Evolutionary conservation across 495 filamentous ascomycete species (phyloP).

Genomic region (Corynascus novoguineensis): DNA sequence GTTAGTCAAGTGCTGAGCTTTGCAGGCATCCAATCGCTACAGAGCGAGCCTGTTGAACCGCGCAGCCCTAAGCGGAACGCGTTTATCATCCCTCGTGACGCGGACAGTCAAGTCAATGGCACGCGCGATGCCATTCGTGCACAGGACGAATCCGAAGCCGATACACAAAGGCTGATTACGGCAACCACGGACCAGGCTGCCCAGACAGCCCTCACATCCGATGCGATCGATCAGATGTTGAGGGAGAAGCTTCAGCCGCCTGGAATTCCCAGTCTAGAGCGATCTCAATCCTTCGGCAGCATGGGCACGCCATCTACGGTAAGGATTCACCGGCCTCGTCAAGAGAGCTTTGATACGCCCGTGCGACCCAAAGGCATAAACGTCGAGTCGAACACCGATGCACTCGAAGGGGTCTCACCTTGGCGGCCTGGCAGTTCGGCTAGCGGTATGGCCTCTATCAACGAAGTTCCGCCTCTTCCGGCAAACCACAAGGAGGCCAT

Average conservation of each 20-base stretch:
- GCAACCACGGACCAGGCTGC: constrained; percentile 59
- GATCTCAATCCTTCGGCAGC: constrained; percentile 22
- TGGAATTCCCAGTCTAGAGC: constrained; percentile 24
- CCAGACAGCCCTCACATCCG: constrained; percentile 69
- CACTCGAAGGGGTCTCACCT: constrained; percentile 14
- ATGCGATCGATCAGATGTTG: constrained; percentile 64
- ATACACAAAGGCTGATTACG: constrained; percentile 30
- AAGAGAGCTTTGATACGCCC: constrained; percentile 37
- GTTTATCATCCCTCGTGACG: constrained; percentile 44
- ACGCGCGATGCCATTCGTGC: constrained; percentile 21
- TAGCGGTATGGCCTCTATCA: constrained; percentile 45
- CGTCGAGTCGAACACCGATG: constrained; percentile 22
- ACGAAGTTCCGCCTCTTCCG: constrained; percentile 64
- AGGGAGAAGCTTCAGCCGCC: constrained; percentile 35
- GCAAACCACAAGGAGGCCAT: constrained; percentile 77
- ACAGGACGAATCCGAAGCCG: constrained; percentile 34
- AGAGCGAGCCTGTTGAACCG: constrained; percentile 47
- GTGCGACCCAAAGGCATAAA: constrained; percentile 32
- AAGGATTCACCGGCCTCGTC: constrained; percentile 32
- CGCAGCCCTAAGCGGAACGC: constrained; percentile 45
- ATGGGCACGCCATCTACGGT: constrained; percentile 31
- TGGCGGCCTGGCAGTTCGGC: constrained; percentile 63
- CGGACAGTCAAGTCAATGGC: constrained; percentile 11
- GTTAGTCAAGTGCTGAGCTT: constrained; percentile 34
- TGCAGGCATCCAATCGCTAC: constrained; percentile 44